Evolutionary conservation across 2,329 filamentous ascomycete species (phyloP).

Genomic region (Verticillium isaacii): DNA sequence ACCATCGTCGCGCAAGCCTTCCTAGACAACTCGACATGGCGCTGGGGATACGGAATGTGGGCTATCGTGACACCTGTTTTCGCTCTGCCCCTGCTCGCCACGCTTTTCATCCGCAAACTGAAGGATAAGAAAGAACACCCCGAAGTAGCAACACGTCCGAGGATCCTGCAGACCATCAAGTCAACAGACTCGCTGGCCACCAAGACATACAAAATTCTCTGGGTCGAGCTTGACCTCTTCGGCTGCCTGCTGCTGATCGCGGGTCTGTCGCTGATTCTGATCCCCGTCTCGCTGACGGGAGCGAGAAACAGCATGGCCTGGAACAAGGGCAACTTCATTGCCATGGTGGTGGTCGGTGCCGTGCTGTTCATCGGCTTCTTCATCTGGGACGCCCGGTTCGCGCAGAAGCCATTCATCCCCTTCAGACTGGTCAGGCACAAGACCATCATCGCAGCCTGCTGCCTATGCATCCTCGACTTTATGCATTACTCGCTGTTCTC

Average conservation of each 20-base stretch:
- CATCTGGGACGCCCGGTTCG: conserved; percentile 31
- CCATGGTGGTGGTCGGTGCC: conserved; percentile 27
- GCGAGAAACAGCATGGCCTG: conserved; percentile 23
- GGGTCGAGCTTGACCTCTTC: conserved; percentile 27
- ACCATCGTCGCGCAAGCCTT: conserved; percentile 21
- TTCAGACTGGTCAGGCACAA: conserved; percentile 28
- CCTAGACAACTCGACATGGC: conserved; percentile 30
- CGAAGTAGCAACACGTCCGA: background rate
- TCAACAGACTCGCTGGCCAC: background rate
- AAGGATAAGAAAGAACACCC: conserved; percentile 12
- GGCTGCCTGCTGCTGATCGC: conserved; percentile 25
- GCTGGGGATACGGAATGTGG: conserved; percentile 38
- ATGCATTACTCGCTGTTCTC: conserved; percentile 32
- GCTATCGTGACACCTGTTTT: conserved; percentile 29
- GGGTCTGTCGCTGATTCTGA: conserved; percentile 26
- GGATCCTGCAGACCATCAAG: conserved; percentile 15
- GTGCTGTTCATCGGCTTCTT: conserved; percentile 19
- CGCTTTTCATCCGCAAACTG: conserved; percentile 25
- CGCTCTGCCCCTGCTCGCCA: conserved; percentile 23
- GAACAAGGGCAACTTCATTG: conserved; percentile 27
- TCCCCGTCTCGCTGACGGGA: conserved; percentile 31
- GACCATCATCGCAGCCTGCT: conserved; percentile 31
- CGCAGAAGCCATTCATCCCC: conserved; percentile 30
- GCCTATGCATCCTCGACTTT: conserved; percentile 15
- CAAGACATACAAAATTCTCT: background rate